Base-by-base conservation (phyloP, 331 rosid species). In the Prunus yedoensis region DNA sequence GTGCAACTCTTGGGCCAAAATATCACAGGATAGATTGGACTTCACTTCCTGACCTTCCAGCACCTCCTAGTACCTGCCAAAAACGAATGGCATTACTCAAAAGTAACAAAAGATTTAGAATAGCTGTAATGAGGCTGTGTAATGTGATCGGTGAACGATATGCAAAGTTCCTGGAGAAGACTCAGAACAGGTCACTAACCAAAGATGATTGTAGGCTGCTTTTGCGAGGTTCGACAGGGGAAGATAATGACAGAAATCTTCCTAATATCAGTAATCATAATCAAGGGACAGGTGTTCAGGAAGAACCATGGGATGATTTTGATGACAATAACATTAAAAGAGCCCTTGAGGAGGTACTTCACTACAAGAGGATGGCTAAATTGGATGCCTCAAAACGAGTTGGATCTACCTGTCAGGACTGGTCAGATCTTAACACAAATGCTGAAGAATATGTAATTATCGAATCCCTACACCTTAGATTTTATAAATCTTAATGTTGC, bases 251-350 rank as follows among this genome's bases (percentile, higher is more conserved):
- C 63, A 58, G 50, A 58, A 72, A 51, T 68, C 11, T 66, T 73
- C 57, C 70, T 62, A 76, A 76, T 28, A 77, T 53, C 74, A 75
- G 56, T 72, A 86, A 73, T 66, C 50, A 74, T 43, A 45, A 70
- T 74, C 83, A 77, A 60, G 84, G 45, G 82, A 73, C 74, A 75
- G 78, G 71, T 80, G 57, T 57, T 74, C 72, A 80, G 66, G 86
- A 82, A 78, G 94, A 84, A 82, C 80, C 88, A 38, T 95, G 99
- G 99, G 96, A 92, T 88, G 85, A 90, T 85, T 85, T 95, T 75
- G 88, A 89, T 82, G 83, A 83, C 74, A 59, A 69, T 84, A 81
- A 66, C 72, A 74, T 92, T 53, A 92, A 88, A 91, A 53, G 38
- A 27, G 91, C 90, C 58, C 90, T 92, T 82, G 90, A 90, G 70